Conservation (phyloP, 2,329 filamentous ascomycete genomes). For the Pseudogymnoascus sp. region DNA sequence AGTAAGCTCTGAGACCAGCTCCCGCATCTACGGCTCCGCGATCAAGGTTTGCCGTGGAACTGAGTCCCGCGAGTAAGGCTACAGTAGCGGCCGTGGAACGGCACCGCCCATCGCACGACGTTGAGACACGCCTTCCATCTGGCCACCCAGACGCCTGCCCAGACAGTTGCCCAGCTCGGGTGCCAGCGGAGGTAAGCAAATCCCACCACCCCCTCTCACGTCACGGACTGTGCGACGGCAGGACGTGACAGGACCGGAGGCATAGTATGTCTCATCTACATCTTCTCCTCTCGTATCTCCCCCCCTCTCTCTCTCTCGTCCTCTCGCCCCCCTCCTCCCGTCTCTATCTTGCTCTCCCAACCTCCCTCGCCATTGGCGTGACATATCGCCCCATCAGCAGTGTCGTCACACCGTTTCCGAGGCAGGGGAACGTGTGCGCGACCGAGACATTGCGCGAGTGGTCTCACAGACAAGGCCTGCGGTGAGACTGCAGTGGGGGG, state of each 20-base stretch:
- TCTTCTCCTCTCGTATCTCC: background rate
- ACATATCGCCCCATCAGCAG: background rate
- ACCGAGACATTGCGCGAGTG: background rate
- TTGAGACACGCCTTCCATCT: background rate
- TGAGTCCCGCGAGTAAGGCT: background rate
- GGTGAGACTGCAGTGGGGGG: background rate
- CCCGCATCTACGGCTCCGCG: background rate
- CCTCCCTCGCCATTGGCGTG: background rate
- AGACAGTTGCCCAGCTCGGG: background rate
- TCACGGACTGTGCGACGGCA: background rate
- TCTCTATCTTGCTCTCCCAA: background rate
- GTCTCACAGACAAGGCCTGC: background rate
- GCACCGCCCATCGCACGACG: background rate
- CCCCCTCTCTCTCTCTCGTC: background rate
- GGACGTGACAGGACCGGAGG: background rate
- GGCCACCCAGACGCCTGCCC: background rate
- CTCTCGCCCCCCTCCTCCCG: background rate
- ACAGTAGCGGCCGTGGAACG: background rate
- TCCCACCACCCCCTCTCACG: background rate
- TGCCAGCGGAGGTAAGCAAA: background rate
- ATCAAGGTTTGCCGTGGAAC: background rate
- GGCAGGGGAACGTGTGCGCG: conserved; percentile 2
- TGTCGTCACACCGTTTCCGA: background rate
- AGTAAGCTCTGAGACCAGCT: conserved; percentile 2
- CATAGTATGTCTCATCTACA: background rate